Evolutionary conservation across 2,329 filamentous ascomycete species (phyloP).

Genomic region (Lachnellula hyalina): DNA sequence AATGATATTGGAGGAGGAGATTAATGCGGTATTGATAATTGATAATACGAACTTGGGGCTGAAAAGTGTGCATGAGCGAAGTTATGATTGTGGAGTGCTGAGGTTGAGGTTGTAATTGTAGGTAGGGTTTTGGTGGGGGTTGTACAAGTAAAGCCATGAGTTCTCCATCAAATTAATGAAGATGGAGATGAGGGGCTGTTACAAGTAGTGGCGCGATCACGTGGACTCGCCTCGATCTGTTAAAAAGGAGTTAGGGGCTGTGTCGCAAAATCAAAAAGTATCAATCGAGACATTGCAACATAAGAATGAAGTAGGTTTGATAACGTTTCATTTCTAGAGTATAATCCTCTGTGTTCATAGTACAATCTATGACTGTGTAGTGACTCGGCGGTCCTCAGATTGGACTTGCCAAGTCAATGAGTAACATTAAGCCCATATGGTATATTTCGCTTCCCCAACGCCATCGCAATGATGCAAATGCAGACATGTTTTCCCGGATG

Average conservation of each 20-base stretch:
- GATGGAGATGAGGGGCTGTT: no score
- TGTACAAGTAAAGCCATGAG: no score
- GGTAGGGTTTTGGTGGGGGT: no score
- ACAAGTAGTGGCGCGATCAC: no score
- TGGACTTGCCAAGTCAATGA: constrained; percentile 1
- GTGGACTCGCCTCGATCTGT: no score
- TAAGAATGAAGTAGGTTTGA: neutral
- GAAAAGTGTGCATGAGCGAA: neutral
- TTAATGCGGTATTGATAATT: neutral
- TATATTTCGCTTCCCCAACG: constrained; percentile 6
- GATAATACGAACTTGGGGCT: neutral
- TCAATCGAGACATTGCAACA: neutral
- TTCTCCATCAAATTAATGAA: no score
- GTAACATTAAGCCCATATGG: constrained; percentile 2
- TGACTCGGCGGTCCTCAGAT: neutral
- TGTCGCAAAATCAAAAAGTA: no score
- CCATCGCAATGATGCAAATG: constrained; percentile 4
- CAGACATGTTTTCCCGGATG: neutral
- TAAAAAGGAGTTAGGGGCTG: no score
- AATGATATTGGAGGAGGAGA: no score
- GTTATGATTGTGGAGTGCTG: neutral
- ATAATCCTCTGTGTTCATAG: neutral
- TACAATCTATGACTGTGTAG: neutral
- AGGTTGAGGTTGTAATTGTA: neutral
- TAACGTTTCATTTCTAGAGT: neutral